Conservation (phyloP, 331 rosid species). For the Malus hybrid region DNA sequence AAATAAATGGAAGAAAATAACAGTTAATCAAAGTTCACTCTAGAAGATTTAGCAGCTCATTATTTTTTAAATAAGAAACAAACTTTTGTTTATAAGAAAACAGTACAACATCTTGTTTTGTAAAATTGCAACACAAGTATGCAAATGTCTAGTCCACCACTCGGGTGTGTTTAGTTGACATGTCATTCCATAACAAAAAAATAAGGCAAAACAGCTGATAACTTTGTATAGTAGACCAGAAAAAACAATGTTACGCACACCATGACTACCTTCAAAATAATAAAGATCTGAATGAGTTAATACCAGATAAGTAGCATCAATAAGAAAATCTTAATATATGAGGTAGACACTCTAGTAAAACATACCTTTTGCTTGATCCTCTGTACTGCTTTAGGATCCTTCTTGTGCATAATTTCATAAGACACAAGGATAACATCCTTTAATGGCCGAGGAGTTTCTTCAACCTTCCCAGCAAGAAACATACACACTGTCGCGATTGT, state of each 20-base stretch:
- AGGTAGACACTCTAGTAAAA: constrained; percentile 1
- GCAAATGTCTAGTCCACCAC: neutral
- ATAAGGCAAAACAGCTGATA: neutral
- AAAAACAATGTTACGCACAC: neutral
- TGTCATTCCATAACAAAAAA: neutral
- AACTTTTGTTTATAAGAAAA: too few species aligned
- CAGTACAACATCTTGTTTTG: neutral
- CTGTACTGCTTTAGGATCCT: constrained; percentile 83
- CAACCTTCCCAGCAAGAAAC: constrained; percentile 99
- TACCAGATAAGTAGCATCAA: neutral
- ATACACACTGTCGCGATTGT: constrained; percentile 22
- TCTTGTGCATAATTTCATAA: constrained; percentile 83
- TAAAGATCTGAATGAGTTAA: neutral
- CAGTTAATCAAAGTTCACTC: neutral
- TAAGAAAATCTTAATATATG: neutral
- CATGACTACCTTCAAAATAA: neutral
- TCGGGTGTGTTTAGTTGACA: neutral
- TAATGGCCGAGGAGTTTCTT: constrained; percentile 95
- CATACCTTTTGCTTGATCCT: constrained; percentile 89
- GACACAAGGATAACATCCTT: constrained; percentile 92
- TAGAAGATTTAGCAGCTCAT: neutral
- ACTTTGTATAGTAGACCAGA: neutral
- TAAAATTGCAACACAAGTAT: neutral
- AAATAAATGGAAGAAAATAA: neutral
- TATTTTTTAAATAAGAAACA: too few species aligned